phyloP scores from a whole-genome alignment of 2,329 filamentous ascomycete species.

The Stachybotrys echinatus region DNA sequence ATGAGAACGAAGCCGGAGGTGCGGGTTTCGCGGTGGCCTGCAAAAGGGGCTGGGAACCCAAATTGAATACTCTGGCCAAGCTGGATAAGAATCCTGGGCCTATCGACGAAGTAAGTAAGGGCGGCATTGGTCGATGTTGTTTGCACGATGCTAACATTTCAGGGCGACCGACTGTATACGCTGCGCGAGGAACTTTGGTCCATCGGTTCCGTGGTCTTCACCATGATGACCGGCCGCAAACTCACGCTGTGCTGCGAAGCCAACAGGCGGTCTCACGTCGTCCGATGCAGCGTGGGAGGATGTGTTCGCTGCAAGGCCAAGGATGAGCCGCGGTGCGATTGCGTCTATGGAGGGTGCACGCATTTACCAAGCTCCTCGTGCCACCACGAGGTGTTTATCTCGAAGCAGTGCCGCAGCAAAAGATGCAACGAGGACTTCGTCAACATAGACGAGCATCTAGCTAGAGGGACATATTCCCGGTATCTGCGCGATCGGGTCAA shows the following conservation, averaged over 20 bases:
- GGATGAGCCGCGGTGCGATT: slow-evolving; percentile 10
- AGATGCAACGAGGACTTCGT: slow-evolving; percentile 15
- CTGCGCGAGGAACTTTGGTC: slow-evolving; percentile 30
- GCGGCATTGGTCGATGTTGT: not conserved
- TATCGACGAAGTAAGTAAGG: not conserved
- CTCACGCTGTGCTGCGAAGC: slow-evolving; percentile 10
- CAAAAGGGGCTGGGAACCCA: slow-evolving; percentile 8
- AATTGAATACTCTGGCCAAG: slow-evolving; percentile 4
- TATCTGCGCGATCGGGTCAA: slow-evolving; percentile 15
- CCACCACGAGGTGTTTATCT: slow-evolving; percentile 2
- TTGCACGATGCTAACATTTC: not conserved
- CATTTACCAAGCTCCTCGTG: slow-evolving; percentile 11
- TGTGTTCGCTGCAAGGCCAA: slow-evolving; percentile 17
- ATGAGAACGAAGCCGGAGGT: not conserved
- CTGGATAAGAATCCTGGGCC: slow-evolving; percentile 8
- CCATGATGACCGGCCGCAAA: slow-evolving; percentile 32
- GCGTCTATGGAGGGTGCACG: slow-evolving; percentile 15
- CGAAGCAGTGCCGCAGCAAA: slow-evolving; percentile 11
- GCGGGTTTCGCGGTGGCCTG: slow-evolving; percentile 9
- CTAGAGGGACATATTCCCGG: slow-evolving; percentile 19
- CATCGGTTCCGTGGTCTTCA: slow-evolving; percentile 31
- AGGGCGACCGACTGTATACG: slow-evolving; percentile 27
- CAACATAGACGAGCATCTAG: slow-evolving; percentile 23
- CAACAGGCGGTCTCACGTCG: slow-evolving; percentile 18
- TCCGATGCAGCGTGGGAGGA: slow-evolving; percentile 19